Evolutionary conservation across 805 yeast genomes (phyloP), one percentile per base, ranked within the genome.

Genomic region (Ogataea trehalophila): DNA sequence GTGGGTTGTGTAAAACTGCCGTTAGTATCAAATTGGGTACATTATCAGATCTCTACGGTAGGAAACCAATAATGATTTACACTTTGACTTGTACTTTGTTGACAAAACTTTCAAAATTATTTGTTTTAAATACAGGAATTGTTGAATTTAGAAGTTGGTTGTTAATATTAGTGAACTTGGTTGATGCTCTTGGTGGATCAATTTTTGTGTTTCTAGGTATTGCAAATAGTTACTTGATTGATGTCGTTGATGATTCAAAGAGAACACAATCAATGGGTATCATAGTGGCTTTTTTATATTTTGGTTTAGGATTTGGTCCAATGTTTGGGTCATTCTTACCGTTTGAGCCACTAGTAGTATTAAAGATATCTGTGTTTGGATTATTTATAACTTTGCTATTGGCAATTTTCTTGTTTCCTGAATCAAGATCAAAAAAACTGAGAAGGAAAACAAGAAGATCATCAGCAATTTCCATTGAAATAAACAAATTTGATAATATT

Each of bases 191-290:
- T 4, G 77, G 83, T n/a, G 96, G 96, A 22, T 85, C 89, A 0
- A 43, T 75, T 8, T 64, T 79, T 49, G 73, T 82, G 6, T 56
- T 83, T 33, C 57, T 85, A 43, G 78, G 84, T 9, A 66, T 85
- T 31, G 68, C 80, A 13, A 83, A 83, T 59, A 79, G 91, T 50
- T 89, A 87, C 59, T 73, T 86, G 16, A 72, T 88, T 4, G 96
- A 89, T 66, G 80, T 87, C 37, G 82, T 81, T 6, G 83, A 81
- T 18, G 76, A 87, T 1, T 73, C 70, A 33, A 72, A 77, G 46
- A 68, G 95, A 51, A 75, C 80, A 22, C 73, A 76, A 45, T 70
- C 75, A 18, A 68, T 87, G 53, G 87, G 91, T 13, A 66, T 79
- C 29, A 67, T 77, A 23, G 70, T 76, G 60, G 87, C 91, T 11